These are phyloP conservation scores for Plasmodiophora brassicae DNA, from an alignment of 208 protist genomes.

Conservation along the genomic window DNA sequence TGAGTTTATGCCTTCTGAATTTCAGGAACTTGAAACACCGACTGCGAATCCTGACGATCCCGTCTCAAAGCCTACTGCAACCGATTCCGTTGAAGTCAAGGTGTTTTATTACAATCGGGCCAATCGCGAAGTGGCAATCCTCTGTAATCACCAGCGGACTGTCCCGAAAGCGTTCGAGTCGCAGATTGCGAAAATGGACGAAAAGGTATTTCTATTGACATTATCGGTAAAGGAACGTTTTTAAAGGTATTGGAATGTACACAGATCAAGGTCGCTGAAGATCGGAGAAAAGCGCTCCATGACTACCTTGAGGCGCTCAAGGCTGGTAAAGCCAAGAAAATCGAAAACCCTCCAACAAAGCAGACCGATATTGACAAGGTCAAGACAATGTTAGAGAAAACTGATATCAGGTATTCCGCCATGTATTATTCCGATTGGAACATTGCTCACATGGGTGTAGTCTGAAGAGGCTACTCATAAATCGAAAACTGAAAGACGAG, in stretches of 20 bases:
- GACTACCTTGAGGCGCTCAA: constrained; percentile 16
- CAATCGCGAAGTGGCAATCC: constrained; percentile 93
- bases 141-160: constrained; percentile 98
- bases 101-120: constrained; percentile 89
- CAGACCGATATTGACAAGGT: not conserved
- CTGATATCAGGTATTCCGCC: not conserved
- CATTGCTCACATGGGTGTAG: no score
- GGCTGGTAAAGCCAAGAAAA: constrained; percentile 52
- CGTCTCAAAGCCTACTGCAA: not conserved
- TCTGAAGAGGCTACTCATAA: not conserved
- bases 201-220: not conserved
- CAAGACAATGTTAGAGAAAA: not conserved
- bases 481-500: constrained; percentile 55
- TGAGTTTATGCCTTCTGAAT: not conserved
- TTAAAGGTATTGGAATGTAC: not conserved
- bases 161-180: constrained; percentile 59
- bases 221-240: no score
- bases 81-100: not conserved
- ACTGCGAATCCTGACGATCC: not conserved
- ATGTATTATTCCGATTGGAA: not conserved
- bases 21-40: not conserved
- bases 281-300: not conserved
- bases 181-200: not conserved
- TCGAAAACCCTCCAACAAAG: not conserved
- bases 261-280: not conserved